phyloP scores from a whole-genome alignment of 768 basidiomycete genomes.

The Agaricus blazei region DNA sequence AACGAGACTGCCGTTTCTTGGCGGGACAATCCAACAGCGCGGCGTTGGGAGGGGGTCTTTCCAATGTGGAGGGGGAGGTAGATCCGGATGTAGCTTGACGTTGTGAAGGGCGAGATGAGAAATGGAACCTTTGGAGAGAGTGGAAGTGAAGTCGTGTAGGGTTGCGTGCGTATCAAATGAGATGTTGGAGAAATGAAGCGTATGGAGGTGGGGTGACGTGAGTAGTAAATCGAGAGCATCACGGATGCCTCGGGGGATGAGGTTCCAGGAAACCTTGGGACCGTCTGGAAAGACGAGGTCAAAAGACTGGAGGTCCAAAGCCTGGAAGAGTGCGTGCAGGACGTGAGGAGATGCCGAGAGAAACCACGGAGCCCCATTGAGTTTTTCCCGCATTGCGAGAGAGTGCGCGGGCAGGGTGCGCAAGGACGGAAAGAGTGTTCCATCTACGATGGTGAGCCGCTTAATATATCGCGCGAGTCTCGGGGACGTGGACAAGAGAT shows the following conservation, averaged over 20 bases:
- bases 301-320: background rate
- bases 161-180: background rate
- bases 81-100: background rate
- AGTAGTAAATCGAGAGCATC: background rate
- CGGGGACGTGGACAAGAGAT: background rate
- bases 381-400: background rate
- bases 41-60: background rate
- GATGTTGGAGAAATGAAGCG: background rate
- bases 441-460: conserved; percentile 7
- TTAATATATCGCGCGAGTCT: background rate
- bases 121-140: background rate
- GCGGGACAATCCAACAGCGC: background rate
- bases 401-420: background rate
- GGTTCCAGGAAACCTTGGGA: conserved; percentile 1
- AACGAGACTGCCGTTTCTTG: background rate
- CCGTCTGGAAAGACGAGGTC: conserved; percentile 9
- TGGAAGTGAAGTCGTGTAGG: background rate
- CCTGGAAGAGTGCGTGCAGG: background rate
- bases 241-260: background rate
- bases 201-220: background rate
- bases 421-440: conserved; percentile 1
- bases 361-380: conserved; percentile 8
- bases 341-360: background rate
- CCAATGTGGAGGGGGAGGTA: background rate
- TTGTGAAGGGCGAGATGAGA: background rate